Conservation (phyloP, 2,329 filamentous ascomycete species). For the Aspergillus persii region DNA sequence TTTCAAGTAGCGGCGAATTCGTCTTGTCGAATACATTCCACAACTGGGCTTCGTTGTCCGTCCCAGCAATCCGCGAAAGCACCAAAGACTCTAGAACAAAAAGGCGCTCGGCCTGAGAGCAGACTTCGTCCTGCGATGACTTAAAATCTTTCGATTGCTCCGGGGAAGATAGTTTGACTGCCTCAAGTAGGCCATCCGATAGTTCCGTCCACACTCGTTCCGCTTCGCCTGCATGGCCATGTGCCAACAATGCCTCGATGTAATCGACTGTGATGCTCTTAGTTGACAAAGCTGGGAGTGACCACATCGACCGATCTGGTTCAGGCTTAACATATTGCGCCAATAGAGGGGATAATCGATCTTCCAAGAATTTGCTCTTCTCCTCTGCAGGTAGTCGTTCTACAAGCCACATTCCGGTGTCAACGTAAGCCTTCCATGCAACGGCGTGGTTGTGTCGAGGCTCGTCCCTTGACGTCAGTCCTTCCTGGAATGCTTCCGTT, state of each 20-base stretch:
- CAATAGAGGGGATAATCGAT: slow-evolving; percentile 53
- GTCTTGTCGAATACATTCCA: slow-evolving; percentile 37
- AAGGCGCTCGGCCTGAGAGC: slow-evolving; percentile 66
- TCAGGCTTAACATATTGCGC: slow-evolving; percentile 52
- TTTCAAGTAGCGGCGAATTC: slow-evolving; percentile 42
- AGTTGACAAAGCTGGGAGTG: slow-evolving; percentile 44
- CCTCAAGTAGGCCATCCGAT: slow-evolving; percentile 60
- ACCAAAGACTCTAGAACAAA: slow-evolving; percentile 55
- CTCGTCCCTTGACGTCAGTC: slow-evolving; percentile 73
- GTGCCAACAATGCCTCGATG: slow-evolving; percentile 36
- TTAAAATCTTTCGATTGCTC: slow-evolving; percentile 77
- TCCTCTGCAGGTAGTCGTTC: slow-evolving; percentile 49
- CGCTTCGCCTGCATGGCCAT: slow-evolving; percentile 50
- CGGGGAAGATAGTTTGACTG: slow-evolving; percentile 72
- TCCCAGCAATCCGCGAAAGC: slow-evolving; percentile 26
- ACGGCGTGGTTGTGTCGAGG: slow-evolving; percentile 63
- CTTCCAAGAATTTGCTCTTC: slow-evolving; percentile 44
- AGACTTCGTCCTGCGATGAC: slow-evolving; percentile 67
- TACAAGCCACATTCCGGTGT: slow-evolving; percentile 57
- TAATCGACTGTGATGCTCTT: slow-evolving; percentile 40
- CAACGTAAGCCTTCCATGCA: slow-evolving; percentile 75
- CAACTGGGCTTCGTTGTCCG: slow-evolving; percentile 24
- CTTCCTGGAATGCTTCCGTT: slow-evolving; percentile 65
- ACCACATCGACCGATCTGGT: slow-evolving; percentile 50
- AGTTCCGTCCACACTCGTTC: slow-evolving; percentile 61